phyloP scores from a whole-genome alignment of 2,329 filamentous ascomycete genomes.

The Exophiala oligosperma region DNA sequence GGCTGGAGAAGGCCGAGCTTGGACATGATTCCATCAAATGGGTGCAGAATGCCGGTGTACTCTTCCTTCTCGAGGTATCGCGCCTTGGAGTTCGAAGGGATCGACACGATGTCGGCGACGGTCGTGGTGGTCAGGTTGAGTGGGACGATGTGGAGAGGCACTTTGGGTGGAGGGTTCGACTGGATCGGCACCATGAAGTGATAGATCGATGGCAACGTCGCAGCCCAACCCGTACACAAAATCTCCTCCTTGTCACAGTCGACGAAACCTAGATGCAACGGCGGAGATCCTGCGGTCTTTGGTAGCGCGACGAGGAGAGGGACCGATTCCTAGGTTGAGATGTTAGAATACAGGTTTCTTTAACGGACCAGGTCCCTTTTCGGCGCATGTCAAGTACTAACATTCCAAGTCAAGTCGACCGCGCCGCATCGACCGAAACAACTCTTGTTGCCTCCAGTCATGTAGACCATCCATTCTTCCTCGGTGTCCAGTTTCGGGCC shows the following conservation, averaged over 20 bases:
- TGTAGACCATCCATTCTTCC: constrained; percentile 59
- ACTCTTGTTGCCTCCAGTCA: constrained; percentile 65
- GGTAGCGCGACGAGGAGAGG: constrained; percentile 47
- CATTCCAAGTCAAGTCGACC: constrained; percentile 55
- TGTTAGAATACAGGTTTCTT: not conserved
- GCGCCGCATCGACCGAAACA: constrained; percentile 61
- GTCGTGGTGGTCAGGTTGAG: constrained; percentile 61
- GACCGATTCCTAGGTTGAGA: constrained; percentile 49
- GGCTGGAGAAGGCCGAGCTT: constrained; percentile 55
- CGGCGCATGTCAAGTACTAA: constrained; percentile 31
- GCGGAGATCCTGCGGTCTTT: constrained; percentile 46
- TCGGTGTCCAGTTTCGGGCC: constrained; percentile 44
- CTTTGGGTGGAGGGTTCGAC: constrained; percentile 54
- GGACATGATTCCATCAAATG: constrained; percentile 59
- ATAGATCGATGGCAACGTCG: constrained; percentile 57
- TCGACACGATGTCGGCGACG: constrained; percentile 55
- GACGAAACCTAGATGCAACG: constrained; percentile 58
- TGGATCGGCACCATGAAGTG: constrained; percentile 58
- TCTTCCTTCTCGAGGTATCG: constrained; percentile 49
- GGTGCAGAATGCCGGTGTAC: constrained; percentile 62
- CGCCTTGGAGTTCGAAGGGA: constrained; percentile 45
- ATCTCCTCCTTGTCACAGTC: constrained; percentile 61
- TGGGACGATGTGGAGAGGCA: constrained; percentile 54
- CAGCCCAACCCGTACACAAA: constrained; percentile 62
- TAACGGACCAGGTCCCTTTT: too few species aligned